A percentile compares a stretch with the other conserved stretches of the same genome.
Conservation (phyloP, 352 stramenopile species). For the Pythium plurisporium region DNA sequence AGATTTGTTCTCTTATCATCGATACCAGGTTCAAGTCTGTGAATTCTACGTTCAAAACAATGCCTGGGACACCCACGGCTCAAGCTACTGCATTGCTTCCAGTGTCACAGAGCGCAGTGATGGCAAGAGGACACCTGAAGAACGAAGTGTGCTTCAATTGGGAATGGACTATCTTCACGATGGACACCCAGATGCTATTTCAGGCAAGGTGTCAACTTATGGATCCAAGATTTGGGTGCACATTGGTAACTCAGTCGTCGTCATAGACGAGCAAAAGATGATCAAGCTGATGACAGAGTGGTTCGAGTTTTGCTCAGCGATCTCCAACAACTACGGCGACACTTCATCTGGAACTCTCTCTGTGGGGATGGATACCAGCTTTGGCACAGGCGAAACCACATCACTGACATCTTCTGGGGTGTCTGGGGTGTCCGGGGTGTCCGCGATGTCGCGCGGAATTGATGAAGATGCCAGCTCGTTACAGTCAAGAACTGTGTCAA, state of each 20-base stretch:
- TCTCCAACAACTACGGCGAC: conserved; percentile 47
- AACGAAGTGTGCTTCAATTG: conserved; percentile 35
- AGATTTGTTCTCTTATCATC: conserved; percentile 76
- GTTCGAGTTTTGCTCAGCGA: conserved; percentile 47
- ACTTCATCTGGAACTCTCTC: neutral
- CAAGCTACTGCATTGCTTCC: conserved; percentile 71
- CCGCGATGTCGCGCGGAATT: neutral
- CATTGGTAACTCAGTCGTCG: conserved; percentile 61
- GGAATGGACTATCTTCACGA: conserved; percentile 68
- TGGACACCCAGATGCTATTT: conserved; percentile 52
- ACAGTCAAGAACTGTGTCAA: conserved; percentile 19
- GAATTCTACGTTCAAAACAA: conserved; percentile 83
- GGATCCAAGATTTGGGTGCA: conserved; percentile 66
- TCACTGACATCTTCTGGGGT: conserved; percentile 24
- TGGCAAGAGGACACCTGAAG: conserved; percentile 2
- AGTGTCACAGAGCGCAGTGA: conserved; percentile 39
- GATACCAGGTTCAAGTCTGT: conserved; percentile 54
- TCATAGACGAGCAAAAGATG: conserved; percentile 77
- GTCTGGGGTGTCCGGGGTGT: conserved; percentile 22
- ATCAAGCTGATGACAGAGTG: conserved; percentile 52
- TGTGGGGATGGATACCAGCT: neutral
- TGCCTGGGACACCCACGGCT: conserved; percentile 25
- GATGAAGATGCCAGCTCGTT: conserved; percentile 6
- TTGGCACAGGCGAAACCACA: conserved; percentile 12
- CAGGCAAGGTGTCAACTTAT: conserved; percentile 47